Conservation (phyloP, 2,329 filamentous ascomycete species). For the Nectriaceae sp. region DNA sequence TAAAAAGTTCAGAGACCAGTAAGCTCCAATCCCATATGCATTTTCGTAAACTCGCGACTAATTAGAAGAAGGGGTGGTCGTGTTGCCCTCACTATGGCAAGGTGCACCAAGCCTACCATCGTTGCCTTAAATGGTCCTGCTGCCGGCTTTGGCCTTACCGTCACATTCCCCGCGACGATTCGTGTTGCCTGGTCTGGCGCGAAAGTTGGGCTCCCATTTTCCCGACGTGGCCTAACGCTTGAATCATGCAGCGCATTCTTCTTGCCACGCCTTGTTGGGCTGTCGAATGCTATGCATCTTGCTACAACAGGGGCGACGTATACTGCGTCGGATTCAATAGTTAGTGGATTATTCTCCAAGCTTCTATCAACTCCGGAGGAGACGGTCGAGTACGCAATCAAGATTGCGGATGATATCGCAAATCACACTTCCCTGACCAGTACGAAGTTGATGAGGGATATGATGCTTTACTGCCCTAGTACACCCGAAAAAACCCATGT, state of each 20-base stretch:
- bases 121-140: slow-evolving; percentile 12
- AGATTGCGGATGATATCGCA: slow-evolving; percentile 4
- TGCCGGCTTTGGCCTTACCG: slow-evolving; percentile 11
- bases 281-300: slow-evolving; percentile 9
- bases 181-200: slow-evolving; percentile 10
- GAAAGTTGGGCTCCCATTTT: slow-evolving; percentile 7
- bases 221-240: slow-evolving; percentile 5
- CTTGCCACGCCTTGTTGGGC: slow-evolving; percentile 7
- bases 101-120: slow-evolving; percentile 10
- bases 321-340: slow-evolving; percentile 1
- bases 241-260: slow-evolving; percentile 13
- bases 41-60: not conserved
- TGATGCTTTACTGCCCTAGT: too few relatives aligned
- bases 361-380: slow-evolving; percentile 6
- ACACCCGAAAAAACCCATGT: too few relatives aligned
- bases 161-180: slow-evolving; percentile 10
- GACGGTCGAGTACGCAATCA: slow-evolving; percentile 1
- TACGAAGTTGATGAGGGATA: slow-evolving; percentile 13
- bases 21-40: not conserved
- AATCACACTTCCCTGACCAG: slow-evolving; percentile 7
- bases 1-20: slow-evolving; percentile 7
- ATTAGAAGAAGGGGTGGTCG: slow-evolving; percentile 2
- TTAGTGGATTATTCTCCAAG: slow-evolving; percentile 6
- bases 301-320: slow-evolving; percentile 6
- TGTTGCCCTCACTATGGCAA: slow-evolving; percentile 4